Evolutionary conservation across 106 monocot genomes (phyloP), one percentile per base, ranked within the genome.

Genomic region (Vanilla planifolia): DNA sequence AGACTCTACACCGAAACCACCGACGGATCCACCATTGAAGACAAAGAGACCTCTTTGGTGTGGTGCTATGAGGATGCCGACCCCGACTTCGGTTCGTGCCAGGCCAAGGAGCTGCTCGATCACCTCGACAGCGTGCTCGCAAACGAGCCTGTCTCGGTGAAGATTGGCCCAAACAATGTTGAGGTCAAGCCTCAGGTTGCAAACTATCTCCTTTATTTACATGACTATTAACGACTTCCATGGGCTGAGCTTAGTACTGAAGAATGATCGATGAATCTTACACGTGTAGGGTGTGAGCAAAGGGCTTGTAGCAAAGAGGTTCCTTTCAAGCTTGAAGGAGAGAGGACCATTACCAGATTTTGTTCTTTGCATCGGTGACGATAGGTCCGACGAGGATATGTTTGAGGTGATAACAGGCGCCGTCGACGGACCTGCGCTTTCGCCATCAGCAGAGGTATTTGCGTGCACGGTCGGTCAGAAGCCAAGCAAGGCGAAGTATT

Each of bases 361-460:
- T 40, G 63, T 83, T 3, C 65, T 87, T 8, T 87, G 82, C 43
- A 73, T 87, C 17, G 87, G 87, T 6, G 87, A 87, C 33, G 87
- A 87, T 50, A 35, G 79, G 4, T 87, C 87, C 0, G 87, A 87
- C 40, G 87, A 87, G 72, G 87, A 87, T 25, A 87, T 87, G 87
- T 87, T 87, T 21, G 82, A 87, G 66, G 75, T 76, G 32, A 75
- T 87, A 43, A 72, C 71, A 6, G 47, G 36, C 15, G 53, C 75
- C 0, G 37, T 71, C 8, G 45, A 20, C 3, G 62, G 68, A 5
- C 74, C 60, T 59, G 62, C 71, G 0, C 53, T 79, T 33, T 37
- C 69, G 5, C 66, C 68, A 25, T 36, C 65, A 11, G 61, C 79
- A 0, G 82, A 87, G 51, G 73, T 83, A 2, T 87, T 87, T 56